Evolutionary conservation across 192 early-diverging fungal species (phyloP), one percentile per base, ranked within the genome.

Genomic region (Glomus cerebriforme): DNA sequence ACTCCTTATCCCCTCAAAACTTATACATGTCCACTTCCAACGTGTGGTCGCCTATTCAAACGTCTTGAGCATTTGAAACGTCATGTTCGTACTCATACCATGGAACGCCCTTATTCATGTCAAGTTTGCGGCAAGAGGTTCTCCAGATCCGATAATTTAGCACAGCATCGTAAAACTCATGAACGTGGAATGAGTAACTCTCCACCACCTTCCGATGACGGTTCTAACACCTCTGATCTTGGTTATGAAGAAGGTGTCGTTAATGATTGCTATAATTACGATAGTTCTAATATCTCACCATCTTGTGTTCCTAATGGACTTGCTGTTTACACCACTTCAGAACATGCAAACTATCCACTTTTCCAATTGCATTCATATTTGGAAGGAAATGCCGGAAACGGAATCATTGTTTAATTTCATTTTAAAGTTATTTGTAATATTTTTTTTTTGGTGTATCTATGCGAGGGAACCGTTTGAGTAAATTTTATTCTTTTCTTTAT

Each of bases 151-250:
- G 89, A 90, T 60, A 90, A 90, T 63, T 77, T 90, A 59, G 85
- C 89, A 37, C 87, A 88, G 39, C 89, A 90, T 82, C 82, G 84
- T 69, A 90, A 88, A 67, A 90, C 89, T 1, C 89, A 90, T 54
- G 87, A 88, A 58, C 59, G 77, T 10, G 39, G 77, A 37, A 37
- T 69, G 22, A 67, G 43, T 59, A 78, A 78, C 31, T 78, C 77
- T 24, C 65, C 77, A 59, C 47, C 77, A 43, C 77, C 77, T 24
- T 78, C 66, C 27, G 77, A 78, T 43, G 77, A 78, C 49, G 60
- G 62, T 49, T 66, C 75, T 7, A 39, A 43, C 60, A 45, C 17
- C 35, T 78, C 77, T 59, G 77, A 78, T 49, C 66, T 78, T 37
- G 66, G 66, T 59, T 78, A 69, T 32, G 77, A 78, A 15, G 66